Conservation (phyloP, 768 basidiomycete genomes). For the Pseudohyphozyma bogoriensis region DNA sequence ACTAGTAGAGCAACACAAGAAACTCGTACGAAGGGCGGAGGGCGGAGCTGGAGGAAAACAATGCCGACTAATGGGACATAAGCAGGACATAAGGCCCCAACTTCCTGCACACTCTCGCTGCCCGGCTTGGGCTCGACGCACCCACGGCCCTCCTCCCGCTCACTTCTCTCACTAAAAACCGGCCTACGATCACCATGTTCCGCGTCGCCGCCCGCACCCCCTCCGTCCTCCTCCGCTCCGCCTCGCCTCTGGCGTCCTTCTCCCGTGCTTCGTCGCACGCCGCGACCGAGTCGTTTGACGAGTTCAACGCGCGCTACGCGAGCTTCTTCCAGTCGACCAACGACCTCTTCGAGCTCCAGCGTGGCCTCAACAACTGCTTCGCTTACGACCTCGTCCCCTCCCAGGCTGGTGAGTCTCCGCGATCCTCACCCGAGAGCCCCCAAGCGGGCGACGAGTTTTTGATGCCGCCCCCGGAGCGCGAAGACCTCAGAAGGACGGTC, state of each 20-base stretch:
- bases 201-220: not conserved
- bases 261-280: constrained; percentile 13
- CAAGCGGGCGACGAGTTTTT: not conserved
- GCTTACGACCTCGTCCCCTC: constrained; percentile 93
- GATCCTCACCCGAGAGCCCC: not conserved
- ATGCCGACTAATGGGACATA: too few species aligned
- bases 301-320: constrained; percentile 88
- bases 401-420: constrained; percentile 37
- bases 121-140: too few species aligned
- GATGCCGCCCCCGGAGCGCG: too few species aligned
- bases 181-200: too few species aligned
- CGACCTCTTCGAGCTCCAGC: constrained; percentile 97
- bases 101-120: too few species aligned
- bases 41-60: too few species aligned
- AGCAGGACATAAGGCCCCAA: too few species aligned
- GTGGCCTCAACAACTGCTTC: constrained; percentile 98
- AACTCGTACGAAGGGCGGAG: too few species aligned
- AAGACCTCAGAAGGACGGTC: too few species aligned
- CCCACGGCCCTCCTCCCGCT: too few species aligned
- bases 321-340: constrained; percentile 84
- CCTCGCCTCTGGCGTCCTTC: not conserved
- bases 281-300: constrained; percentile 52
- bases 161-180: too few species aligned
- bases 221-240: not conserved
- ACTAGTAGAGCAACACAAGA: too few species aligned